A percentile compares a stretch with the other conserved stretches of the same genome.
These are phyloP conservation scores for Scutellaria minor DNA, from an alignment of 257 asterid species.

Conservation along the genomic window DNA sequence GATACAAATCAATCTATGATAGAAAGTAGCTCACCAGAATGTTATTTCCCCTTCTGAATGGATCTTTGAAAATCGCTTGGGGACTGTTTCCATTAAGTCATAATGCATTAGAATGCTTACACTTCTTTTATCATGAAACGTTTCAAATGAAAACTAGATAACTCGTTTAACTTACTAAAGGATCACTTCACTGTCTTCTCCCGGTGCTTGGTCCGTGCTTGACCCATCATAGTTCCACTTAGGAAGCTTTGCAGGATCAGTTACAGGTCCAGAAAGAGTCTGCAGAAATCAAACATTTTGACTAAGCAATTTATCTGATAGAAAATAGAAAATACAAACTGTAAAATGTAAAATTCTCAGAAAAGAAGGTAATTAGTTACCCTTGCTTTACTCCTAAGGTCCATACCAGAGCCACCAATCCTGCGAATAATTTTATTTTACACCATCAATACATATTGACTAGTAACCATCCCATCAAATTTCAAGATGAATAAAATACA, in stretches of 20 bases:
- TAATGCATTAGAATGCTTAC: background rate
- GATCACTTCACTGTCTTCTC: conserved; percentile 94
- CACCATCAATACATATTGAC: conserved; percentile 9
- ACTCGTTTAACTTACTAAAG: conserved; percentile 55
- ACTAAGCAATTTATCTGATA: background rate
- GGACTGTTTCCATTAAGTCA: conserved; percentile 56
- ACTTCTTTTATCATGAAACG: background rate
- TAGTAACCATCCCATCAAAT: background rate
- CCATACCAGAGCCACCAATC: conserved; percentile 97
- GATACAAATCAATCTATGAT: background rate
- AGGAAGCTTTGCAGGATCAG: conserved; percentile 74
- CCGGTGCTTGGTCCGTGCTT: conserved; percentile 94
- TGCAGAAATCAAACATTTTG: conserved; percentile 32
- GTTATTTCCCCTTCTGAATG: conserved; percentile 81
- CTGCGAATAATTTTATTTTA: conserved; percentile 41
- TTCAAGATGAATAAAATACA: background rate
- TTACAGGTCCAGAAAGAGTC: conserved; percentile 73
- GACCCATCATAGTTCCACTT: conserved; percentile 96
- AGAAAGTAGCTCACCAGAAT: conserved; percentile 58
- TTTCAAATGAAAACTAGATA: background rate
- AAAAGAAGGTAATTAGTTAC: conserved; percentile 41
- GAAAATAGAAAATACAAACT: background rate
- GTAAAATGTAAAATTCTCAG: background rate
- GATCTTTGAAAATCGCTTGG: conserved; percentile 87
- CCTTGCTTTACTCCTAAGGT: conserved; percentile 90